These are phyloP conservation scores for Verticillium longisporum DNA, from an alignment of 2,329 filamentous ascomycete genomes.

Conservation along the genomic window DNA sequence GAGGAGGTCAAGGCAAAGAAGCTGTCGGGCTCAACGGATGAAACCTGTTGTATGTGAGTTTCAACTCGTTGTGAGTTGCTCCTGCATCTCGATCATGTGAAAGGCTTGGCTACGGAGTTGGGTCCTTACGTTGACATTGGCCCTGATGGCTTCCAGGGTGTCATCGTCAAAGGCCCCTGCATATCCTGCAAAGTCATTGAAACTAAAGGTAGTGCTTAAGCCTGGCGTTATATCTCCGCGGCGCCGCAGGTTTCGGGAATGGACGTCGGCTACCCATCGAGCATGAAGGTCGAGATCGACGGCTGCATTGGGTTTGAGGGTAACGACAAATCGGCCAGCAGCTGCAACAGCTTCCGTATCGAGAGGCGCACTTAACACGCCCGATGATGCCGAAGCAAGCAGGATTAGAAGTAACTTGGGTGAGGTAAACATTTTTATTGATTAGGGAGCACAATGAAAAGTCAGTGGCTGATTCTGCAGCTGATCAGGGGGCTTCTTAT, in stretches of 20 bases:
- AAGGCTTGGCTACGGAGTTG: no score
- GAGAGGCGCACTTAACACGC: background rate
- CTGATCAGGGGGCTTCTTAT: background rate
- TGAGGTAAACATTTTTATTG: background rate
- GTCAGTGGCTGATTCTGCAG: background rate
- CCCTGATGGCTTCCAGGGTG: conserved; percentile 29
- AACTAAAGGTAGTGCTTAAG: conserved; percentile 1
- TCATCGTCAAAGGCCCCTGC: conserved; percentile 30
- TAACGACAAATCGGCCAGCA: background rate
- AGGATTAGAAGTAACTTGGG: background rate
- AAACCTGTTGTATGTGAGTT: background rate
- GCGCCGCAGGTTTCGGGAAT: background rate
- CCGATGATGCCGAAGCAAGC: background rate
- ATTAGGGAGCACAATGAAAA: background rate
- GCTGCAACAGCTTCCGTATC: background rate
- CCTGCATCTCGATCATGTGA: no score
- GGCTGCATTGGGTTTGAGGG: background rate
- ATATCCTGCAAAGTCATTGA: conserved; percentile 25
- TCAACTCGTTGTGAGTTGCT: no score
- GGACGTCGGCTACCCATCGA: background rate
- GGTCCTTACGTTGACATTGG: conserved; percentile 12
- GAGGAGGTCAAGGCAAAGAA: background rate
- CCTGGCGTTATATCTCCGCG: background rate
- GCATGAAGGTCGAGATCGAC: background rate
- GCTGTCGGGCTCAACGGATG: background rate